Evolutionary conservation across 345 rosid genomes (phyloP), one percentile per base, ranked within the genome.

Genomic region (Mallotus nudiflorus): DNA sequence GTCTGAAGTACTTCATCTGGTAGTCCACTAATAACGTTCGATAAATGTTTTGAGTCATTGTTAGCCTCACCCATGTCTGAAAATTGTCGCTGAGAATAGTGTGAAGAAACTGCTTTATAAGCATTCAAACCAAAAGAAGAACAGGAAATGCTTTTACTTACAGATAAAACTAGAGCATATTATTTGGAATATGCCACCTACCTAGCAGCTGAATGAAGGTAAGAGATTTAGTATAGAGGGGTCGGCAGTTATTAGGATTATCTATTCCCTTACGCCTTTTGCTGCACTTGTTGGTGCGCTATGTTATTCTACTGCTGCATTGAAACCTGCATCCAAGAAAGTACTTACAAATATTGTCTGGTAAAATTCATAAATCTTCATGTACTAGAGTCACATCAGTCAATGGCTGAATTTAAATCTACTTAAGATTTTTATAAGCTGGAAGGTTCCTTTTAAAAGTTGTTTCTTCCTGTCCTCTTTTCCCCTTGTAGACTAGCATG

Each of bases 1-100:
- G 57, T 46, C 16, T 44, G 73, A 45, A 69, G 56, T 31, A 69
- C 5, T 58, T 69, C 73, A 46, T 69, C 73, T 69, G 73, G 73
- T 33, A 69, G 33, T 31, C 22, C 59, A 44, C 61, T 45, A 48
- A 69, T 69, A 35, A n/a, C 15, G 12, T 60, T 10, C 4, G 13
- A 45, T 31, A 28, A 27, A 37, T 46, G 53, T 31, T 9, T 59
- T 46, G 45, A 25, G 39, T 44, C 24, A 3, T 28, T 45, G 15
- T 19, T 29, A 37, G 33, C 25, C 54, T 58, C 65, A 69, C 56
- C 35, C 73, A 69, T 69, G 16, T 29, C 33, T 14, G 49, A 59
- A 24, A 69, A 25, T 18, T n/a, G 9, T 31, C 29, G 12, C 57
- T 66, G 44, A 50, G 14, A 49, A 31, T 18, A 15, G 44, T 10